phyloP scores from a whole-genome alignment of 768 basidiomycete species.

The Xerocomellus amylosporus region DNA sequence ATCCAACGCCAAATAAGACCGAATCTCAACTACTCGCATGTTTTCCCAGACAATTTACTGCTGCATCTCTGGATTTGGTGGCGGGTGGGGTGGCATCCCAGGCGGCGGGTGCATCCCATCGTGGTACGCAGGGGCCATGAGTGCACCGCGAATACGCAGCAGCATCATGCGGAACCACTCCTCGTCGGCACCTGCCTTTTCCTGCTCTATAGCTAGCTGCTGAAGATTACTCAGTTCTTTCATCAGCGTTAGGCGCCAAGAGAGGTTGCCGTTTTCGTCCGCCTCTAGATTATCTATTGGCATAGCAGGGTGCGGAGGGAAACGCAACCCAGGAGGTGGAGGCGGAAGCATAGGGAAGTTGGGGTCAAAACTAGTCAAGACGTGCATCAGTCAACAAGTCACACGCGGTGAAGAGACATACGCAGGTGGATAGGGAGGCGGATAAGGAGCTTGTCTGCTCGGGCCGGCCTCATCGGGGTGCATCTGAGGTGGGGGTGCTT shows the following conservation, averaged over 20 bases:
- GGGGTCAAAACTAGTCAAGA: constrained; percentile 61
- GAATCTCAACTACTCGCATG: neutral
- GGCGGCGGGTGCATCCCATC: constrained; percentile 39
- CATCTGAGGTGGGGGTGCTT: constrained; percentile 47
- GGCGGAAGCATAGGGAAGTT: constrained; percentile 64
- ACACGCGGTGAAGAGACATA: constrained; percentile 15
- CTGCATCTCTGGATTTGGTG: constrained; percentile 34
- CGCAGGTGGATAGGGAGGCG: constrained; percentile 61
- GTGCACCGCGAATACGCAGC: constrained; percentile 67
- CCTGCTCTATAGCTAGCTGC: constrained; percentile 75
- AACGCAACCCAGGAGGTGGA: constrained; percentile 53
- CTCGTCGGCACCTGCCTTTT: constrained; percentile 74
- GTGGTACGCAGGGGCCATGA: constrained; percentile 50
- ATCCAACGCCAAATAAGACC: constrained; percentile 1
- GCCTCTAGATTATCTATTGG: constrained; percentile 71
- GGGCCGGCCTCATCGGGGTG: constrained; percentile 59
- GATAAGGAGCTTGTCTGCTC: constrained; percentile 56
- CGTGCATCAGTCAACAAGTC: constrained; percentile 4
- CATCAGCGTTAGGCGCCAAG: constrained; percentile 77
- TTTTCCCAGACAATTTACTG: constrained; percentile 11
- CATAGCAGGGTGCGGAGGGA: constrained; percentile 52
- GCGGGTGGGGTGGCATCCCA: constrained; percentile 36
- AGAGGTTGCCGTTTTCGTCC: constrained; percentile 75
- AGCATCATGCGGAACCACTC: constrained; percentile 90
- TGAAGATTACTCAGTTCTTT: constrained; percentile 77